Evolutionary conservation across 2,329 filamentous ascomycete genomes (phyloP).

Genomic region (Diaporthe sp.): DNA sequence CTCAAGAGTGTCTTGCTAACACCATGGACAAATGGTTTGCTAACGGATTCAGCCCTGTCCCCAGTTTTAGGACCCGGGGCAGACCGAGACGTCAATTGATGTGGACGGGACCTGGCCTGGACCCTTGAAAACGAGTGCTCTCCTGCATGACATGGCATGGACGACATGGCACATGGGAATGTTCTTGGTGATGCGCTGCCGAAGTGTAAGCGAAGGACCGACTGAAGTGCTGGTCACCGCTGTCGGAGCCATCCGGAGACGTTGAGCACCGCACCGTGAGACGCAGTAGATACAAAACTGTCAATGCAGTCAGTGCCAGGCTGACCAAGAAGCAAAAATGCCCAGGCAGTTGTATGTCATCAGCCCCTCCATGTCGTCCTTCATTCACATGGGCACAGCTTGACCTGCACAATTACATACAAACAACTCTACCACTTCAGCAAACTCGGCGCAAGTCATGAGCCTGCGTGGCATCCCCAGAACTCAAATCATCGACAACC

Average conservation of each 20-base stretch:
- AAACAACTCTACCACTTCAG: not conserved
- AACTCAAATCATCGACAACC: constrained; percentile 7
- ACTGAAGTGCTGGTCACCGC: not conserved
- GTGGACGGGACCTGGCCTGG: constrained; percentile 9
- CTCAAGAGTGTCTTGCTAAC: constrained; percentile 39
- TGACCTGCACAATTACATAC: not conserved
- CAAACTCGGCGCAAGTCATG: not conserved
- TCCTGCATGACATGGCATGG: constrained; percentile 16
- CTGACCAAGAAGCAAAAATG: constrained; percentile 5
- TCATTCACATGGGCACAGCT: not conserved
- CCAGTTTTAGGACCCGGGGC: constrained; percentile 33
- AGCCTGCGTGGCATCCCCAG: not conserved
- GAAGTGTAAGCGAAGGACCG: not conserved
- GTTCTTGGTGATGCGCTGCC: not conserved
- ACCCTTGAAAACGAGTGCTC: constrained; percentile 25
- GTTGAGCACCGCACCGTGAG: not conserved
- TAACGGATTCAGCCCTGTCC: constrained; percentile 43
- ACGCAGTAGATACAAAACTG: not conserved
- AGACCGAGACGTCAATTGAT: constrained; percentile 17
- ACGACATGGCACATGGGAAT: not conserved
- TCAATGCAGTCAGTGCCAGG: not conserved
- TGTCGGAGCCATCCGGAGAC: not conserved
- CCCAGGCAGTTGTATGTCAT: not conserved
- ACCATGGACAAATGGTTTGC: constrained; percentile 43
- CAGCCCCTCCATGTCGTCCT: not conserved